phyloP scores from a whole-genome alignment of 2,329 filamentous ascomycete genomes.

The Diaporthe eres region DNA sequence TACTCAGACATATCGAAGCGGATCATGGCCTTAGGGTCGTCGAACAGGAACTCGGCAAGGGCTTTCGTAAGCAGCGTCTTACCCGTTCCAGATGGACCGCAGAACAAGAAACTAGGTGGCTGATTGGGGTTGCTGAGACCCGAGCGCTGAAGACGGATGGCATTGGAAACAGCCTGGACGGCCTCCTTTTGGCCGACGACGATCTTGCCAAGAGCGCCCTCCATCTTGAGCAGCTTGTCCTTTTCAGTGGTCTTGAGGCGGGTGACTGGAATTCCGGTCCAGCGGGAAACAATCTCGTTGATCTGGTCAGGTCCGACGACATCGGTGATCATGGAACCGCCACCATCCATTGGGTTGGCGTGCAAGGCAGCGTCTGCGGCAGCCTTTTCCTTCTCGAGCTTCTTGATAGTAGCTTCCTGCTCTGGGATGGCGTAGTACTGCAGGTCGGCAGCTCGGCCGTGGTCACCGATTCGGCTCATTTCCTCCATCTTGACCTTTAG shows the following conservation, averaged over 20 bases:
- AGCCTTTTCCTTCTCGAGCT: slow-evolving; percentile 85
- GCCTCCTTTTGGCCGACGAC: slow-evolving; percentile 97
- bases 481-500: slow-evolving; percentile 94
- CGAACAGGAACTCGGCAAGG: slow-evolving; percentile 96
- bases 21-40: slow-evolving; percentile 97
- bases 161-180: slow-evolving; percentile 92
- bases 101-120: slow-evolving; percentile 98
- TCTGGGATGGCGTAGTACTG: slow-evolving; percentile 98
- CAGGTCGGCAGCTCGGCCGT: slow-evolving; percentile 90
- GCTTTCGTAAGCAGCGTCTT: slow-evolving; percentile 98
- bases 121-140: slow-evolving; percentile 96
- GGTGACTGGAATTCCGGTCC: slow-evolving; percentile 98
- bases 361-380: slow-evolving; percentile 81
- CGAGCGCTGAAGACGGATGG: slow-evolving; percentile 94
- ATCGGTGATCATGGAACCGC: slow-evolving; percentile 87
- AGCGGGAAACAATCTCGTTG: slow-evolving; percentile 96
- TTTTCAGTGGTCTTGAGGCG: slow-evolving; percentile 95
- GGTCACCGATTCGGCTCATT: slow-evolving; percentile 88
- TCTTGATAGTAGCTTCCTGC: slow-evolving; percentile 83
- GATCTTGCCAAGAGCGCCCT: slow-evolving; percentile 84
- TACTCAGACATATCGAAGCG: slow-evolving; percentile 99
- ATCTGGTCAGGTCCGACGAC: slow-evolving; percentile 97
- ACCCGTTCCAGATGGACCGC: slow-evolving; percentile 96
- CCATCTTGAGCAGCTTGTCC: slow-evolving; percentile 98
- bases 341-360: slow-evolving; percentile 67